phyloP scores from a whole-genome alignment of 2,329 filamentous ascomycete species.

The Cladosporium colombiae region DNA sequence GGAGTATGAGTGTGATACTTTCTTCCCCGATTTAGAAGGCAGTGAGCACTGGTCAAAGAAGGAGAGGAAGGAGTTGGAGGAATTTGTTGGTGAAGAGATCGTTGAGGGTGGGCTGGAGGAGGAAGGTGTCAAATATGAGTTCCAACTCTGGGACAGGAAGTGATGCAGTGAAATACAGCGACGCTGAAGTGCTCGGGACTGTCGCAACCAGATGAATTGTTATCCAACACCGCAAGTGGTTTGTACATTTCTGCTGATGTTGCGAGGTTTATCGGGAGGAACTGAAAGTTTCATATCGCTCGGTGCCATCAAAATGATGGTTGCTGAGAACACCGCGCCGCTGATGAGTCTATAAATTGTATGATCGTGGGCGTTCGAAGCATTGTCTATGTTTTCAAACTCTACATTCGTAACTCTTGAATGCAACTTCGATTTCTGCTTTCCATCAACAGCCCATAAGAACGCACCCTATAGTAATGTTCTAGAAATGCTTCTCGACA shows the following conservation, averaged over 20 bases:
- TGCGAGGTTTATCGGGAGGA: background rate
- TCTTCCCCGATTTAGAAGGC: constrained; percentile 55
- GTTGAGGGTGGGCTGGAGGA: constrained; percentile 52
- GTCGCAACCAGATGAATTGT: background rate
- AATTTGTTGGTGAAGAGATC: constrained; percentile 67
- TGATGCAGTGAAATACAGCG: background rate
- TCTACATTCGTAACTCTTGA: background rate
- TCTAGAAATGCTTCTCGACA: background rate
- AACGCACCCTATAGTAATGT: background rate
- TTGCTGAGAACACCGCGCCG: too few relatives aligned
- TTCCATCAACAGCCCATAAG: too few relatives aligned
- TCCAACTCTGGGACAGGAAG: constrained; percentile 35
- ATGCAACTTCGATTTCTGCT: background rate
- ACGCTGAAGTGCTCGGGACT: background rate
- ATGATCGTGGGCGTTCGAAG: too few relatives aligned
- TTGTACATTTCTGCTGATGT: background rate
- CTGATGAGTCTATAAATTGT: too few relatives aligned
- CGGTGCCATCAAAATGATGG: too few relatives aligned
- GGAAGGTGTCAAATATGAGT: constrained; percentile 32
- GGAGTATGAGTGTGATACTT: constrained; percentile 76
- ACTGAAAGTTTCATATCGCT: too few relatives aligned
- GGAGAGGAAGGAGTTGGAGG: constrained; percentile 56
- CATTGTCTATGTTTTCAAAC: background rate
- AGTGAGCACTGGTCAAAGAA: background rate
- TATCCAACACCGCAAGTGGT: background rate